Percentiles rank a stretch among this genome's conserved stretches.
phyloP scores from a whole-genome alignment of 73 alveolate genomes.

The Paramecium sonneborni region DNA sequence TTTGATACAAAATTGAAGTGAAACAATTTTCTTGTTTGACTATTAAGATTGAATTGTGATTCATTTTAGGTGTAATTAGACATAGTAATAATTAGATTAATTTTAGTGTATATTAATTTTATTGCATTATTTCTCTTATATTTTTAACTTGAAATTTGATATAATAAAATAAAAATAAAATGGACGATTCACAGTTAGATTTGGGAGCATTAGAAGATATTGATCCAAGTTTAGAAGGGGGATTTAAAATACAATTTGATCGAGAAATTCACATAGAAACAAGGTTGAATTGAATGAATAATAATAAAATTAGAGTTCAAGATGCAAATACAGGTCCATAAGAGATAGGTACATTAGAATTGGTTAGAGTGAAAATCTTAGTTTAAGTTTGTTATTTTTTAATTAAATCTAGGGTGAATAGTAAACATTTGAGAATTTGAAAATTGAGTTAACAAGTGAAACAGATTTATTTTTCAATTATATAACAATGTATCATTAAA shows the following conservation, averaged over 20 bases:
- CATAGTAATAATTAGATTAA: no score
- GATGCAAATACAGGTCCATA: constrained; percentile 45
- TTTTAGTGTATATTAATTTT: no score
- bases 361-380: constrained; percentile 57
- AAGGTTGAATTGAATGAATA: neutral
- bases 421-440: neutral
- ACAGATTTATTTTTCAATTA: constrained; percentile 62
- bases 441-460: constrained; percentile 63
- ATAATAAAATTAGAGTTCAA: neutral
- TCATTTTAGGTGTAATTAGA: no score
- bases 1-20: no score
- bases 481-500: constrained; percentile 35
- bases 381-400: neutral
- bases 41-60: no score
- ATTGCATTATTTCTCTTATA: no score
- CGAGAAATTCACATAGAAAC: constrained; percentile 58
- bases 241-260: constrained; percentile 54
- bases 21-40: no score
- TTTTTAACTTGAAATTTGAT: no score
- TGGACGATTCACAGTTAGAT: constrained; percentile 46
- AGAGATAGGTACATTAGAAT: constrained; percentile 65
- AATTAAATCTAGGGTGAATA: neutral
- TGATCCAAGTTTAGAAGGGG: constrained; percentile 66
- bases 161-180: no score
- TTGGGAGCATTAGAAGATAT: constrained; percentile 62